These are phyloP conservation scores for Xylaria sp. DNA, from an alignment of 2,329 filamentous ascomycete species.

Conservation along the genomic window DNA sequence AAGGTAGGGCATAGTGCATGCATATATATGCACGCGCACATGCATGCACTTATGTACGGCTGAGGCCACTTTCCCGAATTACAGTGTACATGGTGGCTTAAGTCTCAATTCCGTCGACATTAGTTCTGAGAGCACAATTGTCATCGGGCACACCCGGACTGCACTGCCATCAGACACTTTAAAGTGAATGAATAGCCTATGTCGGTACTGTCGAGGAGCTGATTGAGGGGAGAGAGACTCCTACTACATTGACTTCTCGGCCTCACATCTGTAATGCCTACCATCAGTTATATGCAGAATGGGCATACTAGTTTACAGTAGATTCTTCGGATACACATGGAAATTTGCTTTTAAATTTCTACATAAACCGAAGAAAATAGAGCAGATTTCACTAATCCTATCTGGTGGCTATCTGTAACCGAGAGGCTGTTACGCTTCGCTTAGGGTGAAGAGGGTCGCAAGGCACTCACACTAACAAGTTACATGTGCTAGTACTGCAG, in stretches of 20 bases:
- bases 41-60: slow-evolving; percentile 10
- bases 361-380: too few species aligned
- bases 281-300: slow-evolving; percentile 11
- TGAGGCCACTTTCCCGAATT: slow-evolving; percentile 11
- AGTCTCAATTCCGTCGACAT: slow-evolving; percentile 5
- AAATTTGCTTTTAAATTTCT: not conserved
- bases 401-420: slow-evolving; percentile 8
- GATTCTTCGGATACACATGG: not conserved
- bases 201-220: not conserved
- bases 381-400: slow-evolving; percentile 1
- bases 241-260: not conserved
- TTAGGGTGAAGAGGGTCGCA: slow-evolving; percentile 18
- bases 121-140: not conserved
- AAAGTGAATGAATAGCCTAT: not conserved
- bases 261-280: not conserved
- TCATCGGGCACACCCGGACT: slow-evolving; percentile 1
- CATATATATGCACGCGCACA: not conserved
- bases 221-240: not conserved
- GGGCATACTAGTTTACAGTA: not conserved
- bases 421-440: slow-evolving; percentile 8
- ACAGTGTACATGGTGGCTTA: not conserved
- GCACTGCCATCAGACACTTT: not conserved
- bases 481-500: not conserved
- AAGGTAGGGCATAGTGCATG: slow-evolving; percentile 13
- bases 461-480: slow-evolving; percentile 15